phyloP scores from a whole-genome alignment of 2,329 filamentous ascomycete species.

The Ambrosiella xylebori region DNA sequence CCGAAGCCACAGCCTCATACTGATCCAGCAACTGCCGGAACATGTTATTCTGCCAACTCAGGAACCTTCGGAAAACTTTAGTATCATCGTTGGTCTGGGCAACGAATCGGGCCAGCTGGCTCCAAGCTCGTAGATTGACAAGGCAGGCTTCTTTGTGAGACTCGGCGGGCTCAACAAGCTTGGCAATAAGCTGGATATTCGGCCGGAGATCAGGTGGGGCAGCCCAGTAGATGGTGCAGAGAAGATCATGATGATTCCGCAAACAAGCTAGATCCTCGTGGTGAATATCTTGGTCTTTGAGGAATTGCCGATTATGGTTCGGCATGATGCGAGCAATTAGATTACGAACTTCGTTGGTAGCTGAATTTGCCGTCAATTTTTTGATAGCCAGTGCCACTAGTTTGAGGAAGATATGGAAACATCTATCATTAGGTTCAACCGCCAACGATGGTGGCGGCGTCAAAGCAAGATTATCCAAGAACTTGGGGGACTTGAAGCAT shows the following conservation, averaged over 20 bases:
- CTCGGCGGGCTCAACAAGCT: constrained; percentile 38
- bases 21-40: constrained; percentile 41
- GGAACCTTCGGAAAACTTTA: constrained; percentile 30
- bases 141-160: constrained; percentile 51
- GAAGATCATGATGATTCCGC: constrained; percentile 50
- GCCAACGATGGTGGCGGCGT: constrained; percentile 30
- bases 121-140: constrained; percentile 47
- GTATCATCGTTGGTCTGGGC: constrained; percentile 27
- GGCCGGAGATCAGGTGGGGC: constrained; percentile 38
- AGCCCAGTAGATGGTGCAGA: constrained; percentile 50
- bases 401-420: constrained; percentile 53
- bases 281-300: constrained; percentile 43
- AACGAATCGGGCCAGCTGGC: constrained; percentile 41
- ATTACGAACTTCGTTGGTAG: constrained; percentile 41
- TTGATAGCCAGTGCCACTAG: constrained; percentile 40
- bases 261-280: constrained; percentile 45
- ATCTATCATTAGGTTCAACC: constrained; percentile 38
- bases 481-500: constrained; percentile 40
- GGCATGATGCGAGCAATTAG: constrained; percentile 44
- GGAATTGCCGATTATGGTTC: constrained; percentile 47
- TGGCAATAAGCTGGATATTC: constrained; percentile 35
- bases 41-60: constrained; percentile 35
- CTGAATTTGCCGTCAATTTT: constrained; percentile 28
- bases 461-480: constrained; percentile 36
- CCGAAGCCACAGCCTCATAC: constrained; percentile 36